Evolutionary conservation across 2,329 filamentous ascomycete genomes (phyloP).

Genomic region (Ceratocystis destructans): DNA sequence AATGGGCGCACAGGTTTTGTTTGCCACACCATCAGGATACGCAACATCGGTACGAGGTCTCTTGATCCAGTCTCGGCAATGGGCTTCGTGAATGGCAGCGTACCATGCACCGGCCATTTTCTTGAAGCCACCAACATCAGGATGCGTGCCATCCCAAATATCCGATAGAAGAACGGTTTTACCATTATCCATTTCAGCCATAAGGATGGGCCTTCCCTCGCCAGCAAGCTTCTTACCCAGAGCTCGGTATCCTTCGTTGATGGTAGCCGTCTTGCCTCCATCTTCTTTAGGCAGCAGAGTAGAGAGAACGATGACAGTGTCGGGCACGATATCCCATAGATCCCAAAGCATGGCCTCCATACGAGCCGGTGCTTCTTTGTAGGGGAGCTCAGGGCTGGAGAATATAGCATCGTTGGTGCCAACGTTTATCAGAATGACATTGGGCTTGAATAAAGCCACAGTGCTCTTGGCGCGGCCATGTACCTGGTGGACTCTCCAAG

Average conservation of each 20-base stretch:
- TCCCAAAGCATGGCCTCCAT: constrained; percentile 20
- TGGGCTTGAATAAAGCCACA: constrained; percentile 19
- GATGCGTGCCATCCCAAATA: constrained; percentile 30
- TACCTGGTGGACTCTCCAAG: constrained; percentile 16
- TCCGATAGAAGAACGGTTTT: constrained; percentile 21
- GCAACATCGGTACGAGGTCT: constrained; percentile 10
- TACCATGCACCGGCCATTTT: constrained; percentile 32
- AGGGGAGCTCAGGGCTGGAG: not conserved
- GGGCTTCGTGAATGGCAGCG: constrained; percentile 23
- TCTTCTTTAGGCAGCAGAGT: constrained; percentile 21
- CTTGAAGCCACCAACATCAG: constrained; percentile 28
- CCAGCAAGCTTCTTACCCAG: constrained; percentile 21
- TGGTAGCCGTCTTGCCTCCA: constrained; percentile 23
- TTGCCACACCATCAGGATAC: constrained; percentile 6
- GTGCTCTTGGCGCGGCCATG: constrained; percentile 4
- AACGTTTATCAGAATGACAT: constrained; percentile 22
- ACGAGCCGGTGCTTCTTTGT: constrained; percentile 10
- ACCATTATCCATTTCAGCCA: constrained; percentile 18
- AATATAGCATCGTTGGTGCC: constrained; percentile 23
- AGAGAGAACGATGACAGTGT: constrained; percentile 20
- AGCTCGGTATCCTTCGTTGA: constrained; percentile 27
- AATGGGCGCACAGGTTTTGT: constrained; percentile 1
- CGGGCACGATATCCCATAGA: constrained; percentile 18
- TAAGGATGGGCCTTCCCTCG: constrained; percentile 19
- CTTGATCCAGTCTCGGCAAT: constrained; percentile 19